phyloP scores from a whole-genome alignment of 1,284 basidiomycete species.

The Moniliella sp. region DNA sequence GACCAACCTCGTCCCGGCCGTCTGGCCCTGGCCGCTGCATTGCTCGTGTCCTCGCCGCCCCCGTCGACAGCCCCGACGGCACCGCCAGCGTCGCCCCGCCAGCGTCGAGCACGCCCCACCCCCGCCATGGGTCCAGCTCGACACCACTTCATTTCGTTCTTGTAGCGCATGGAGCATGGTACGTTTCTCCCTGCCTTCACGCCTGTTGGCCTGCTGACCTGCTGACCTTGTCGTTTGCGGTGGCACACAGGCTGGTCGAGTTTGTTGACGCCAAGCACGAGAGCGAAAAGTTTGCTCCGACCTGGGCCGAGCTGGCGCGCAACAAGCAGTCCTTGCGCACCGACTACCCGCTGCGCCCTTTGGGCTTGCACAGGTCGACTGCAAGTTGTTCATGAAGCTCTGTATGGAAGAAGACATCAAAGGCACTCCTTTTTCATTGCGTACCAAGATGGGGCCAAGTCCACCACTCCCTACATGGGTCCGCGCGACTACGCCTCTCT shows the following conservation, averaged over 20 bases:
- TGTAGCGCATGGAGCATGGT: no score
- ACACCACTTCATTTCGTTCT: no score
- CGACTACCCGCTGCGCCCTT: conserved; percentile 18
- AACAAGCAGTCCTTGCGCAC: conserved; percentile 43
- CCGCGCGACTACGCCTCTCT: conserved; percentile 17
- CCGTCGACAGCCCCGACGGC: no score
- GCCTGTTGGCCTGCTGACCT: no score
- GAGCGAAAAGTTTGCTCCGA: conserved; percentile 55
- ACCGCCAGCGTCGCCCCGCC: no score
- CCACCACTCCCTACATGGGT: conserved; percentile 9
- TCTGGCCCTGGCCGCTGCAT: no score
- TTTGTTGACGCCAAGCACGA: conserved; percentile 48
- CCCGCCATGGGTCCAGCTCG: no score
- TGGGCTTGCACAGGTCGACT: conserved; percentile 27
- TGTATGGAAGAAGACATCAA: conserved; percentile 18
- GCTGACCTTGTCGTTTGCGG: no score
- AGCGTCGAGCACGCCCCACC: no score
- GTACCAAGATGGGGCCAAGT: conserved; percentile 17
- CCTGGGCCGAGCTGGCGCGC: conserved; percentile 51
- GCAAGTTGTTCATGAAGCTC: conserved; percentile 13
- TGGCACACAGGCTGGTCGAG: conserved; percentile 29
- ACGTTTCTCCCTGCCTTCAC: no score
- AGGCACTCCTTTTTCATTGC: conserved; percentile 13
- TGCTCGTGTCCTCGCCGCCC: no score
- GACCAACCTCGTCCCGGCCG: no score